These are phyloP conservation scores for Linnemannia exigua DNA, from an alignment of 192 early-diverging fungal genomes.

Conservation along the genomic window DNA sequence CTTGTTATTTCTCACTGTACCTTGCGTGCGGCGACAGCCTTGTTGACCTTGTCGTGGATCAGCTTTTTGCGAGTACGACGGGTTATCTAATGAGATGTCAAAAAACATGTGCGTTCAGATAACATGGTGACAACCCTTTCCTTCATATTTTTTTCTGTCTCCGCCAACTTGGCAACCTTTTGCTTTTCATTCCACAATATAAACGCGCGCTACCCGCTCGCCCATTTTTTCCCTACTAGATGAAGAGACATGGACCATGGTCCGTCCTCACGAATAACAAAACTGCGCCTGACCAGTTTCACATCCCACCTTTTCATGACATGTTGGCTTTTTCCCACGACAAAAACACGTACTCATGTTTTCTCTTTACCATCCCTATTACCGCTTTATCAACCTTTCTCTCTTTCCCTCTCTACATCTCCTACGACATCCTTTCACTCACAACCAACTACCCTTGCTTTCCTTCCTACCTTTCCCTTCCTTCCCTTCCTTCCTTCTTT, in stretches of 20 bases:
- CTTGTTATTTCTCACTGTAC: conserved; percentile 19
- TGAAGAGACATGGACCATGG: not conserved
- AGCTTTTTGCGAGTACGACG: conserved; percentile 82
- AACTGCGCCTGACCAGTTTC: not conserved
- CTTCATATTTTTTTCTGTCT: not conserved
- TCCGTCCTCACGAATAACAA: not conserved
- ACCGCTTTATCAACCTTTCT: no score
- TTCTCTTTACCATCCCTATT: no score
- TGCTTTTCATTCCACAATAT: not conserved
- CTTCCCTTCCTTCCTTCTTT: not conserved
- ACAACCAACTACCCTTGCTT: not conserved
- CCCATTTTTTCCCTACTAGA: no score
- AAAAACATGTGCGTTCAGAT: not conserved
- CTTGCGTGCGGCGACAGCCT: conserved; percentile 90
- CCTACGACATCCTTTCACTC: no score
- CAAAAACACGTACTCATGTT: no score
- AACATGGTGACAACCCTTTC: not conserved
- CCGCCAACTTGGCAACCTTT: not conserved
- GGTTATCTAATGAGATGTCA: conserved; percentile 65
- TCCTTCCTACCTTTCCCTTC: not conserved
- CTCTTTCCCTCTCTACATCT: no score
- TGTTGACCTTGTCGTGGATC: conserved; percentile 83
- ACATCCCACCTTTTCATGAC: not conserved
- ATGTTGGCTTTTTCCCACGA: no score
- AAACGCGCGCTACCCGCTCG: not conserved